Conservation (phyloP, 1,139 yeast genomes). For the Schwanniomyces etchellsii region DNA sequence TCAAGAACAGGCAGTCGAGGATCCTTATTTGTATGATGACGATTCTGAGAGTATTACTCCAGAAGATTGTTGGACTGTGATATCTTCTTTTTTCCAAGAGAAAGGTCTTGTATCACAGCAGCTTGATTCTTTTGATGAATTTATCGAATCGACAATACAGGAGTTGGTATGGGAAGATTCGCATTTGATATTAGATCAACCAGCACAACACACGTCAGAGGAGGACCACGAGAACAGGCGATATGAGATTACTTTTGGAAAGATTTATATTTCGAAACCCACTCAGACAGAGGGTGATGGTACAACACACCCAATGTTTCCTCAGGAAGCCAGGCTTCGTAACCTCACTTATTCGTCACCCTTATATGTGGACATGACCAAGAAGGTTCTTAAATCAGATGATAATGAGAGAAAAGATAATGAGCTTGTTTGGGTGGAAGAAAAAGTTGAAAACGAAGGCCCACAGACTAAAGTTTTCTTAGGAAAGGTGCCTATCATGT, state of each 20-base stretch:
- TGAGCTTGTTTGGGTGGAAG: slow-evolving; percentile 70
- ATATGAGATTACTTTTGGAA: slow-evolving; percentile 94
- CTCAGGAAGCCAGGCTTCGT: slow-evolving; percentile 96
- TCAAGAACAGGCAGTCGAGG: slow-evolving; percentile 25
- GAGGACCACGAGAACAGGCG: slow-evolving; percentile 85
- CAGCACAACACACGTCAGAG: slow-evolving; percentile 95
- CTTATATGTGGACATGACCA: slow-evolving; percentile 91
- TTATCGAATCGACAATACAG: slow-evolving; percentile 93
- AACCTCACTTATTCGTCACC: slow-evolving; percentile 96
- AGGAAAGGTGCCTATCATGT: slow-evolving; percentile 98
- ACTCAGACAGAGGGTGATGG: slow-evolving; percentile 99
- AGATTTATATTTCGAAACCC: slow-evolving; percentile 92
- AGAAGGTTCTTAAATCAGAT: slow-evolving; percentile 78
- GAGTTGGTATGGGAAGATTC: slow-evolving; percentile 96
- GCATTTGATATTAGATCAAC: slow-evolving; percentile 89
- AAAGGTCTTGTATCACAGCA: slow-evolving; percentile 98
- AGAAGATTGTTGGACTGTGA: slow-evolving; percentile 99
- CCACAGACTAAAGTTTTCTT: slow-evolving; percentile 72
- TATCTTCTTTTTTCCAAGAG: slow-evolving; percentile 91
- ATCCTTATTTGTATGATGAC: slow-evolving; percentile 64
- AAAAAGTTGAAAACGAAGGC: slow-evolving; percentile 50
- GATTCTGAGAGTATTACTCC: slow-evolving; percentile 79
- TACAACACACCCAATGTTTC: slow-evolving; percentile 96
- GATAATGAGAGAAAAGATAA: slow-evolving; percentile 57
- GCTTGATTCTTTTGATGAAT: slow-evolving; percentile 96